phyloP scores from a whole-genome alignment of 768 basidiomycete genomes.

The Boletus rubescentipes region DNA sequence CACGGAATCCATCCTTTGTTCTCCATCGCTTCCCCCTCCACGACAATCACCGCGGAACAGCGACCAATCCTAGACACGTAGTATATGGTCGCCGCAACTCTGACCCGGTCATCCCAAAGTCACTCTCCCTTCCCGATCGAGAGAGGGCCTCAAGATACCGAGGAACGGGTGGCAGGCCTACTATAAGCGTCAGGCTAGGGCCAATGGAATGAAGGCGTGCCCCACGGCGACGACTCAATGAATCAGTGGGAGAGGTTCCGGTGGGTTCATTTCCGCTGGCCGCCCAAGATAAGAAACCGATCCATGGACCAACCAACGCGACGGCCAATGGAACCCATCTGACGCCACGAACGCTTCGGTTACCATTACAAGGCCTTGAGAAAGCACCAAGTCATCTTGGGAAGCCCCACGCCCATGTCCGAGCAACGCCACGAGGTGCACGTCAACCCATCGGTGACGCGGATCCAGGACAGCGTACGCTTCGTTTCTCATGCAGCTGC shows the following conservation, averaged over 20 bases:
- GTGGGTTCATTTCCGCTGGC: not conserved
- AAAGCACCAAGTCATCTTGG: not conserved
- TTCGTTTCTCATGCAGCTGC: not conserved
- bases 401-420: not conserved
- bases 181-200: not conserved
- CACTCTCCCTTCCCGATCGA: not conserved
- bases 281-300: not conserved
- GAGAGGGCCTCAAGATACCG: not conserved
- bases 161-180: not conserved
- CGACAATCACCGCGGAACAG: not conserved
- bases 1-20: not conserved
- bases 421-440: not conserved
- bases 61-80: not conserved
- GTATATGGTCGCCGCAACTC: not conserved
- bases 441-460: not conserved
- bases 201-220: too few species aligned
- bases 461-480: not conserved
- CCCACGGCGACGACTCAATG: not conserved
- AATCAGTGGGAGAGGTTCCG: not conserved
- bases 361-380: not conserved
- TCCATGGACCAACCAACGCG: not conserved
- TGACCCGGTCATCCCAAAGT: not conserved
- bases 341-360: not conserved
- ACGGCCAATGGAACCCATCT: not conserved
- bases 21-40: not conserved